A percentile compares a stretch with the other conserved stretches of the same genome.
phyloP scores from a whole-genome alignment of 2,329 filamentous ascomycete species.

The Fonsecaea erecta region DNA sequence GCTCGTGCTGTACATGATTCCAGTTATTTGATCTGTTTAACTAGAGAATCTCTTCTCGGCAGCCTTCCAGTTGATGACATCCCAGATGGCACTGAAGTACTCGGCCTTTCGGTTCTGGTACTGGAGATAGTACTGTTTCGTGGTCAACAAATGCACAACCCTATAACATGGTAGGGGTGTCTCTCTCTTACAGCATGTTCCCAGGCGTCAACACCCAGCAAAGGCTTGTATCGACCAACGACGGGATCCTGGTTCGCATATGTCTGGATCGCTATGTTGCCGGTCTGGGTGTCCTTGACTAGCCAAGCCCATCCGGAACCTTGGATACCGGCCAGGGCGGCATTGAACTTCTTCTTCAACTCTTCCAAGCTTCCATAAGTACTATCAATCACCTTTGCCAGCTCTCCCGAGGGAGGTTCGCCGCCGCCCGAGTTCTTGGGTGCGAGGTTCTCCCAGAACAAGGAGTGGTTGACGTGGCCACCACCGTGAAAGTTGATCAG shows the following conservation, averaged over 20 bases:
- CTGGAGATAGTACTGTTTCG: constrained; percentile 65
- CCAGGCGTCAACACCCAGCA: constrained; percentile 92
- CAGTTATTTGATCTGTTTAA: constrained; percentile 15
- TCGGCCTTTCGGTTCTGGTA: constrained; percentile 97
- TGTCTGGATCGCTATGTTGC: constrained; percentile 63
- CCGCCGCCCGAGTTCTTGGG: constrained; percentile 66
- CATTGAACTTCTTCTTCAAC: constrained; percentile 67
- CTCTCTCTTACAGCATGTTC: constrained; percentile 69
- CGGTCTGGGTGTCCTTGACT: constrained; percentile 66
- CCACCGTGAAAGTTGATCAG: constrained; percentile 87
- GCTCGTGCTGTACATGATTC: constrained; percentile 16
- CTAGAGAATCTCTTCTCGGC: constrained; percentile 70
- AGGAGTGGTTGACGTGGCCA: constrained; percentile 88
- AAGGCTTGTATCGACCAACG: constrained; percentile 76
- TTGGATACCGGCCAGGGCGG: constrained; percentile 67
- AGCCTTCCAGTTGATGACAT: constrained; percentile 94
- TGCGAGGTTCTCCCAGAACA: constrained; percentile 79
- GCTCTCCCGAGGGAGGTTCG: constrained; percentile 63
- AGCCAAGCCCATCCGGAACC: constrained; percentile 69
- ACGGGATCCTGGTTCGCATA: constrained; percentile 89
- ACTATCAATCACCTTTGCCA: constrained; percentile 63
- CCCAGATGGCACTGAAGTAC: constrained; percentile 93
- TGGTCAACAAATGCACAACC: not conserved
- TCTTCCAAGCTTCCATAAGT: constrained; percentile 63
- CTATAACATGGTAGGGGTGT: not conserved